These are phyloP conservation scores for Kwoniella bestiolae DNA, from an alignment of 768 basidiomycete genomes.

Conservation along the genomic window DNA sequence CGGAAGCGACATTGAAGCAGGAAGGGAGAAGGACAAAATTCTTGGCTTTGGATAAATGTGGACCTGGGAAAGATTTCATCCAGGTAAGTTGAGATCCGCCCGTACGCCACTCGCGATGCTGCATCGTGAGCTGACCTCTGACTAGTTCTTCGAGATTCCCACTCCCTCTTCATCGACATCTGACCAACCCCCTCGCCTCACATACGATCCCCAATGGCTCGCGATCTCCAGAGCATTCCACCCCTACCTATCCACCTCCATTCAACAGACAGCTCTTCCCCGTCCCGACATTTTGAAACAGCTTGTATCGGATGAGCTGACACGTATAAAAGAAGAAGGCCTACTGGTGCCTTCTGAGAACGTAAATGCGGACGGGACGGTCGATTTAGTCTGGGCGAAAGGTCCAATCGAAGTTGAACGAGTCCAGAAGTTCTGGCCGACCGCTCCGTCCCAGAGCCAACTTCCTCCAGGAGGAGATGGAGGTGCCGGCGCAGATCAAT, in stretches of 20 bases:
- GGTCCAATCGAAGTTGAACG: constrained; percentile 60
- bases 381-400: constrained; percentile 36
- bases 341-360: constrained; percentile 32
- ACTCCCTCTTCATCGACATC: constrained; percentile 28
- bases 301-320: constrained; percentile 66
- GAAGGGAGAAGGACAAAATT: constrained; percentile 67
- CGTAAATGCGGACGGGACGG: constrained; percentile 20
- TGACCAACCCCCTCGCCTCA: constrained; percentile 58
- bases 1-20: constrained; percentile 10
- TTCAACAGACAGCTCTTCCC: constrained; percentile 67
- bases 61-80: constrained; percentile 72
- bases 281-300: constrained; percentile 63
- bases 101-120: no score
- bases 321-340: constrained; percentile 70
- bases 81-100: constrained; percentile 66
- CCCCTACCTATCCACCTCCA: constrained; percentile 68
- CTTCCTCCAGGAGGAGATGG: constrained; percentile 38
- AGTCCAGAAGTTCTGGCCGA: constrained; percentile 71
- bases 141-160: constrained; percentile 74
- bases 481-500: constrained; percentile 61
- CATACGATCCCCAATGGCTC: constrained; percentile 90
- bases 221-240: constrained; percentile 88
- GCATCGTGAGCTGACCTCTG: neutral
- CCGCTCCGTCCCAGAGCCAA: constrained; percentile 59
- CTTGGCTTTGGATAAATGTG: constrained; percentile 88